Evolutionary conservation across 148 eudicot genomes (phyloP), one percentile per base, ranked within the genome.

Genomic region (Pouteria glomerata): DNA sequence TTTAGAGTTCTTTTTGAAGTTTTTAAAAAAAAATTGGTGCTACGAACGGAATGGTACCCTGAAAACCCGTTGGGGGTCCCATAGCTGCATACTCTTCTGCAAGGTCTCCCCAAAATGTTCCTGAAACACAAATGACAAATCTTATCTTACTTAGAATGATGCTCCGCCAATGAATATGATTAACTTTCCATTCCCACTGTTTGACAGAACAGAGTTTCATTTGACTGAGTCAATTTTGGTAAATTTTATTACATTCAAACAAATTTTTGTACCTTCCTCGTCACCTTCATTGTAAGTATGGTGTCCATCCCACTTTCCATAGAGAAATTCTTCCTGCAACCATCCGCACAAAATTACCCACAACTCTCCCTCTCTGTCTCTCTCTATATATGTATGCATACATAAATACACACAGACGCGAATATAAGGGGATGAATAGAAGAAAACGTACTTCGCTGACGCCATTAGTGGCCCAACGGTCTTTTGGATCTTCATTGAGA

Each of bases 11-110:
- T n/a, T n/a, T n/a, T n/a, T n/a, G n/a, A n/a, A n/a, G n/a, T n/a
- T n/a, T n/a, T n/a, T n/a, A n/a, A n/a, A n/a, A 5, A 39, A 5
- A 4, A 39, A 39, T 39, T 39, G 44, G 5, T 4, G 44, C 44
- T 4, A 39, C 44, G 44, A 39, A 4, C 44, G 10, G 7, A 34
- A 23, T 57, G 65, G 14, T 80, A 93, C 98, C 96, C 70, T 93
- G 98, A 67, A 93, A 88, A 72, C 98, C 98, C 42, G 86, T 78
- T 31, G 98, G 98, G 68, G 98, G 96, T 12, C 72, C 93, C 66
- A 85, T 78, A 21, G 98, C 82, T 29, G 76, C 80, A 71, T 90
- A 90, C 42, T 88, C 98, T 81, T 88, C 87, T 39, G 88, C 87
- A 45, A 93, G 16, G 51, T 78, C 63, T 73, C 77, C 91, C 86